Evolutionary conservation across 2,329 filamentous ascomycete species (phyloP), one percentile per base, ranked within the genome.

Genomic region (Diaporthe caulivora): DNA sequence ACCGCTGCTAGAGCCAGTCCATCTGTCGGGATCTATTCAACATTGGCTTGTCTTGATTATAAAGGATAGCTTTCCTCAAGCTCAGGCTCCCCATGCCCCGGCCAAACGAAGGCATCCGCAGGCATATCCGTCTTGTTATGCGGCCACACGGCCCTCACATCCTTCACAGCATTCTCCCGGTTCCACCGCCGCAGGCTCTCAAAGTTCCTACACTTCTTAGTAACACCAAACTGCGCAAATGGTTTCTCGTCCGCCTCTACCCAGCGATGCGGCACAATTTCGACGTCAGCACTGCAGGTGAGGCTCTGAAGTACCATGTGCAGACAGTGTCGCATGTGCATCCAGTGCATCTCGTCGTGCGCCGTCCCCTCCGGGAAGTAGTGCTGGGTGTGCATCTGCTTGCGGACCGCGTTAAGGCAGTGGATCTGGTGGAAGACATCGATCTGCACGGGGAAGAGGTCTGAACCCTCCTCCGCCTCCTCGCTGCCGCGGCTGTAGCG

Each of bases 391-490:
- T 67, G 31, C 42, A 72, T 51, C 4, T 40, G 55, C 70, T 72
- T 72, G 7, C 60, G 70, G n/a, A 72, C 34, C 24, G 60, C 34
- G 40, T 72, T 67, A 37, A 72, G 70, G n/a, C 70, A 72, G 60
- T 72, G 70, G 21, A 72, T 34, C 49, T 72, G 70, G 60, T 72
- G 70, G 24, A 72, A 72, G 40, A 53, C 70, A 31, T 72, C 70
- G 51, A 72, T 72, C 31, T 57, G 53, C 5, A 57, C 53, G 26
- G 53, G 53, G 53, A 31, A 57, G 11, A 57, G 53, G 53, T 29
- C 53, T 26, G 9, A n/a, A n/a, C n/a, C n/a, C n/a, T n/a, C 26
- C 47, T 49, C 47, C 3, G 7, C 17, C 9, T 13, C 42, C 5
- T 18, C 42, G 4, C 17, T 10, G 47, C 6, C 47, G 6, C 47